These are phyloP conservation scores for Glebionis coronaria DNA, from an alignment of 129 eudicot genomes.

Conservation along the genomic window DNA sequence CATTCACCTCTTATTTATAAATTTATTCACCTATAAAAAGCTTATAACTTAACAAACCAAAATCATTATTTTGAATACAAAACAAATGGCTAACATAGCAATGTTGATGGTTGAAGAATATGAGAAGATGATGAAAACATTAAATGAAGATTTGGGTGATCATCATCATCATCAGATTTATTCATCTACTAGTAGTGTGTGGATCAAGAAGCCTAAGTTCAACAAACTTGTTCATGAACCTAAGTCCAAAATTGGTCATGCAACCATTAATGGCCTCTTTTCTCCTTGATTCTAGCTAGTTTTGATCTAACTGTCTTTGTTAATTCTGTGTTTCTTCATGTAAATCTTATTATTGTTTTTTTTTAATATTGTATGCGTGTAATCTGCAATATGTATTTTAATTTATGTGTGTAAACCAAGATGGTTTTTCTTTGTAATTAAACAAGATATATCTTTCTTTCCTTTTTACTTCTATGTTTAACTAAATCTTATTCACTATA, in stretches of 20 bases:
- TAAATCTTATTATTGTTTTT: no score
- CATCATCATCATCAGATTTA: not conserved
- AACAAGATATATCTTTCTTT: no score
- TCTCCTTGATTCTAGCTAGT: conserved; percentile 13
- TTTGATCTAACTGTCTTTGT: no score
- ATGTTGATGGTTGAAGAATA: conserved; percentile 31
- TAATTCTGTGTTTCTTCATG: no score
- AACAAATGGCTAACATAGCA: conserved; percentile 20
- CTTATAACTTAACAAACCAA: not conserved
- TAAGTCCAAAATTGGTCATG: conserved; percentile 18
- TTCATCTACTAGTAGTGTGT: not conserved
- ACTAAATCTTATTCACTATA: no score
- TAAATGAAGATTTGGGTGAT: not conserved
- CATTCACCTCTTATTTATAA: not conserved
- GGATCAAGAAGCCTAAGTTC: conserved; percentile 1
- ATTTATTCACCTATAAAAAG: not conserved
- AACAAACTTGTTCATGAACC: conserved; percentile 24
- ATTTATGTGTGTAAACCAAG: no score
- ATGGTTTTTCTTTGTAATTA: no score
- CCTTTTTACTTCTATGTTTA: no score
- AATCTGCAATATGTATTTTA: no score
- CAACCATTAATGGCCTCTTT: conserved; percentile 25
- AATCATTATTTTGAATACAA: not conserved
- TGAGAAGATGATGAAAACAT: conserved; percentile 22
- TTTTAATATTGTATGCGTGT: no score